Conservation (phyloP, 306 rosid genomes). For the Trifolium fragiferum region DNA sequence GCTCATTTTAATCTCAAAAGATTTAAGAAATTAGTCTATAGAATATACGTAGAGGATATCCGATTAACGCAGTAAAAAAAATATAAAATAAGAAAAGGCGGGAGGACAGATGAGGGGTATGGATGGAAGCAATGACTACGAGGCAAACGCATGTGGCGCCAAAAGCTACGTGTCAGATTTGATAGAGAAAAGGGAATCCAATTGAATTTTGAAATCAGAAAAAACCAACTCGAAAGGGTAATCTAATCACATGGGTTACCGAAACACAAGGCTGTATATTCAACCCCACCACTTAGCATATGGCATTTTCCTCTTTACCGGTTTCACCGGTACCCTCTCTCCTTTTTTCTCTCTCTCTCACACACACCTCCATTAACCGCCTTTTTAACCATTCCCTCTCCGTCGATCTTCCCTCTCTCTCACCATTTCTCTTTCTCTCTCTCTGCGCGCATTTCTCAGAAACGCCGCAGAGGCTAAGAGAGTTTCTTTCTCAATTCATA, state of each 20-base stretch:
- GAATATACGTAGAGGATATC: no score
- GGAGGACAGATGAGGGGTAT: neutral
- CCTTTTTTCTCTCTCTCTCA: constrained; percentile 35
- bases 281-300: neutral
- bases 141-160: constrained; percentile 19
- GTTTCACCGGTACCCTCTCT: constrained; percentile 50
- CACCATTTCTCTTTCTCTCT: constrained; percentile 2
- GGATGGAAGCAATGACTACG: neutral
- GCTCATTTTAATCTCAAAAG: no score
- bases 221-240: neutral
- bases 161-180: neutral
- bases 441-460: constrained; percentile 36
- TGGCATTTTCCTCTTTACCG: constrained; percentile 39
- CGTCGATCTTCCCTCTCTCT: constrained; percentile 4
- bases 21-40: no score
- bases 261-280: constrained; percentile 7
- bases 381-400: constrained; percentile 40
- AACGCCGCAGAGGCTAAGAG: neutral
- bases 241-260: constrained; percentile 10
- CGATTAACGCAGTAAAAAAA: no score
- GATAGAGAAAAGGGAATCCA: constrained; percentile 5
- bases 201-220: neutral
- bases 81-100: neutral
- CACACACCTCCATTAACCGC: constrained; percentile 9
- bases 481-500: neutral